Evolutionary conservation across 2,329 filamentous ascomycete genomes (phyloP), one percentile per base, ranked within the genome.

Genomic region (Arthrocladium fulminans): DNA sequence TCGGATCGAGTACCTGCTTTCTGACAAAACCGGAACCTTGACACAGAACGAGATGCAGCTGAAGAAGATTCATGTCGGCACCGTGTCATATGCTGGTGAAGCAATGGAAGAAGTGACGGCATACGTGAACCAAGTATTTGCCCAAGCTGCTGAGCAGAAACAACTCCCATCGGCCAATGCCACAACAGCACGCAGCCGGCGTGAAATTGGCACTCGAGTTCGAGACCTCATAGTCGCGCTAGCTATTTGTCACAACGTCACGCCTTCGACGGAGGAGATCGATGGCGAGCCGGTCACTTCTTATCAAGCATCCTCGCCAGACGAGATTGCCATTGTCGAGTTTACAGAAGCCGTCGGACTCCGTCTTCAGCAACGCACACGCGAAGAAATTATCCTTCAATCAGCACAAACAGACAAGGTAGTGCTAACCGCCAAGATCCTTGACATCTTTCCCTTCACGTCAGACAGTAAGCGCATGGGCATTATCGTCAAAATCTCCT

Each of bases 11-110:
- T 98, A 98, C 64, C 74, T 98, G 2, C 74, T 98, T 24, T 96
- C 88, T 54, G 92, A 98, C 66, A 98, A 98, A 67, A 98, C 92
- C 0, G 92, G 92, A n/a, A 98, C 92, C 1, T 67, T 98, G 51
- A 98, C 92, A 0, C 88, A 97, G 59, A 98, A 98, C 61, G 88
- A 95, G 61, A 96, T 96, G 89, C 90, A 96, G 62, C 84, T 98
- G 76, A 95, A 94, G 64, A 98, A 98, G 68, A 90, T 98, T 4
- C 94, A 98, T 61, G 87, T 98, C 46, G 92, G 94, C 8, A 98
- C 92, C 8, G 92, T 97, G 1, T 97, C 90, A 1, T 98, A 98
- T 61, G 92, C 90, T 27, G 95, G 95, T 58, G 92, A 98, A 63
- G 90, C 92, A 8, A 98, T 98, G 92, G 92, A 97, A 58, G 94